Evolutionary conservation across 805 yeast genomes (phyloP).

Genomic region (Candida fluviatilis): DNA sequence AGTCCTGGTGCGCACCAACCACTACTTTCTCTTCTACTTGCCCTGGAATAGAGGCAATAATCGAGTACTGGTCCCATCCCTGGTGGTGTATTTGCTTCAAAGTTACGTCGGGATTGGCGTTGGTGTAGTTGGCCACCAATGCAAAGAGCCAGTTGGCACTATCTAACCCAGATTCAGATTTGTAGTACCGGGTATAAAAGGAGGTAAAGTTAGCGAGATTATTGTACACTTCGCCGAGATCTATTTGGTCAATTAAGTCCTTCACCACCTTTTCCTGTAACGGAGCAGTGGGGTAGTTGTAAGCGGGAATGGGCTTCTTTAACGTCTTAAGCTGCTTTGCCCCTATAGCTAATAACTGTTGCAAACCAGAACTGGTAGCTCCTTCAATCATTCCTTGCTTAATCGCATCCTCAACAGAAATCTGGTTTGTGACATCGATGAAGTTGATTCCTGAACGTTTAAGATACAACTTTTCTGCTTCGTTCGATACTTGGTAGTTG

Average conservation of each 20-base stretch:
- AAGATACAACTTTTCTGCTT: constrained; percentile 30
- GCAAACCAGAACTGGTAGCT: constrained; percentile 6
- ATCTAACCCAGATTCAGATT: constrained; percentile 63
- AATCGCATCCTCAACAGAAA: constrained; percentile 34
- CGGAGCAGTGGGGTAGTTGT: constrained; percentile 51
- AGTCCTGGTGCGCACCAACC: constrained; percentile 88
- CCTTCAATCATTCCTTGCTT: constrained; percentile 18
- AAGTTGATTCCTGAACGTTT: constrained; percentile 47
- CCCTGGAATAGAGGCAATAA: constrained; percentile 65
- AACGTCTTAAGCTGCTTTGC: constrained; percentile 23
- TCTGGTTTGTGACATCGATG: constrained; percentile 59
- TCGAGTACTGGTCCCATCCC: constrained; percentile 74
- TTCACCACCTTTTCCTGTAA: constrained; percentile 35
- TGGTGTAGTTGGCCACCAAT: constrained; percentile 39
- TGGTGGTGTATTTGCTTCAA: constrained; percentile 55
- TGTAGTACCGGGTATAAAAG: constrained; percentile 74
- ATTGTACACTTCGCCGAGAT: constrained; percentile 42
- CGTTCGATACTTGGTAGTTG: constrained; percentile 29
- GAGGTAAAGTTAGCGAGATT: constrained; percentile 62
- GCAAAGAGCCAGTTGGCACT: constrained; percentile 68
- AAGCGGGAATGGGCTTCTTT: constrained; percentile 25
- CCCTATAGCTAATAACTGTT: constrained; percentile 15
- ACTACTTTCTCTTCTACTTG: constrained; percentile 50
- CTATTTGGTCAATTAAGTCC: constrained; percentile 40
- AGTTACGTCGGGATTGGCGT: constrained; percentile 20